Evolutionary conservation across 306 rosid genomes (phyloP).

Genomic region (Glycine tomentella): DNA sequence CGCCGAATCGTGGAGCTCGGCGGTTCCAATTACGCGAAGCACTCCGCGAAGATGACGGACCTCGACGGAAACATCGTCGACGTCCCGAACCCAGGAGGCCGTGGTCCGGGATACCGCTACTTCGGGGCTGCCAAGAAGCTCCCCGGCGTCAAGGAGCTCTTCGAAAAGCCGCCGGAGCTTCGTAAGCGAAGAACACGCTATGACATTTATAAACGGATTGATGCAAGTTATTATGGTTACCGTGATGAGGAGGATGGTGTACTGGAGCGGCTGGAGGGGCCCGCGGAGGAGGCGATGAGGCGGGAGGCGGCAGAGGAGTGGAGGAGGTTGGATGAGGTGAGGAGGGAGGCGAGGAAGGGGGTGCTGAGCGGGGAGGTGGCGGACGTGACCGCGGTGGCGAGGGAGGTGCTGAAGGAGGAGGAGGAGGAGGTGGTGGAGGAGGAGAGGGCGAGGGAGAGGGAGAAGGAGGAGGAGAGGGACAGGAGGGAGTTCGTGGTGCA

Average conservation of each 20-base stretch:
- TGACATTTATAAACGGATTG: conserved; percentile 85
- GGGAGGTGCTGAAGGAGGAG: conserved; percentile 72
- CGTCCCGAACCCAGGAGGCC: conserved; percentile 93
- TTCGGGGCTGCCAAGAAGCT: conserved; percentile 93
- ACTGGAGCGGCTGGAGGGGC: conserved; percentile 69
- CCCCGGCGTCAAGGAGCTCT: conserved; percentile 83
- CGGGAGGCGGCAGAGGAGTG: conserved; percentile 77
- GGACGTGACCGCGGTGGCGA: conserved; percentile 53
- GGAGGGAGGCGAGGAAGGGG: conserved; percentile 82
- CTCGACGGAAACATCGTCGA: conserved; percentile 93
- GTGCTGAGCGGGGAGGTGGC: conserved; percentile 88
- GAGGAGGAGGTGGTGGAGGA: conserved; percentile 90
- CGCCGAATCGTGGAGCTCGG: conserved; percentile 90
- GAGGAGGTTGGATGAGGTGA: conserved; percentile 74
- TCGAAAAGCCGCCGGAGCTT: conserved; percentile 91
- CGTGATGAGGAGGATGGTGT: conserved; percentile 94
- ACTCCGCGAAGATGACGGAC: conserved; percentile 90
- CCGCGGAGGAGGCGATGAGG: conserved; percentile 70
- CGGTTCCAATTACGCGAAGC: conserved; percentile 71
- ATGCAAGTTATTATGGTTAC: conserved; percentile 87
- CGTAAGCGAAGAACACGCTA: conserved; percentile 84
- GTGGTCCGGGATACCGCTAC: conserved; percentile 90
- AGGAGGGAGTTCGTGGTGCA: conserved; percentile 83
- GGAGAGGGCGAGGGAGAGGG: conserved; percentile 60
- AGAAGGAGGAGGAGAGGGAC: conserved; percentile 60